phyloP scores from a whole-genome alignment of 2,329 filamentous ascomycete genomes.

The Trichoderma aggressivum region DNA sequence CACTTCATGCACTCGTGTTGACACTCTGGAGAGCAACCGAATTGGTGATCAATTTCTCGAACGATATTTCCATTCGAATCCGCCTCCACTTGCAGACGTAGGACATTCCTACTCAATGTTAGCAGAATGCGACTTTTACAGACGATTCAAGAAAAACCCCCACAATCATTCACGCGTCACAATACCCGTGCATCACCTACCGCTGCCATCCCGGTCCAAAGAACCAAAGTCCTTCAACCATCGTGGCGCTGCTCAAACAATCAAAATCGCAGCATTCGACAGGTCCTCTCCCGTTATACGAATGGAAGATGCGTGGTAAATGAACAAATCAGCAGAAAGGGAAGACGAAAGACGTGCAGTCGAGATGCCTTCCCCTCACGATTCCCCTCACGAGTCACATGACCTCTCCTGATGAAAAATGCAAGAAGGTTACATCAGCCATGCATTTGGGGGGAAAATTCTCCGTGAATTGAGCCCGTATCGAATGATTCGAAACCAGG shows the following conservation, averaged over 20 bases:
- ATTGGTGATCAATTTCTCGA: background rate
- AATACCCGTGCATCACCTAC: background rate
- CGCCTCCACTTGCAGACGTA: background rate
- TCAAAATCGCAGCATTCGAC: background rate
- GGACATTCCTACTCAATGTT: background rate
- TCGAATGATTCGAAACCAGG: background rate
- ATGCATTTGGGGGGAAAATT: background rate
- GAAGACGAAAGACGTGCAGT: background rate
- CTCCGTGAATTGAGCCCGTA: background rate
- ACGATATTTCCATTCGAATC: background rate
- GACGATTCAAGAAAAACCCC: background rate
- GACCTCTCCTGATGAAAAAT: slow-evolving; percentile 8
- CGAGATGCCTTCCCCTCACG: slow-evolving; percentile 17
- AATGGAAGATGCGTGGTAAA: background rate
- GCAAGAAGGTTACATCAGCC: slow-evolving; percentile 12
- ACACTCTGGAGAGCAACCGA: background rate
- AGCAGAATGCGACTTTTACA: background rate
- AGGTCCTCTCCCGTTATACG: background rate
- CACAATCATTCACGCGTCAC: background rate
- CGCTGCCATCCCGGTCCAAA: background rate
- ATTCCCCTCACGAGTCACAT: slow-evolving; percentile 19
- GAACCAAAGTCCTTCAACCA: background rate
- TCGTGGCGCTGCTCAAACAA: background rate
- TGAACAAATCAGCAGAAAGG: background rate
- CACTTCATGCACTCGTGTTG: background rate